phyloP scores from a whole-genome alignment of 805 yeast species.

The Candida qinlingensis region DNA sequence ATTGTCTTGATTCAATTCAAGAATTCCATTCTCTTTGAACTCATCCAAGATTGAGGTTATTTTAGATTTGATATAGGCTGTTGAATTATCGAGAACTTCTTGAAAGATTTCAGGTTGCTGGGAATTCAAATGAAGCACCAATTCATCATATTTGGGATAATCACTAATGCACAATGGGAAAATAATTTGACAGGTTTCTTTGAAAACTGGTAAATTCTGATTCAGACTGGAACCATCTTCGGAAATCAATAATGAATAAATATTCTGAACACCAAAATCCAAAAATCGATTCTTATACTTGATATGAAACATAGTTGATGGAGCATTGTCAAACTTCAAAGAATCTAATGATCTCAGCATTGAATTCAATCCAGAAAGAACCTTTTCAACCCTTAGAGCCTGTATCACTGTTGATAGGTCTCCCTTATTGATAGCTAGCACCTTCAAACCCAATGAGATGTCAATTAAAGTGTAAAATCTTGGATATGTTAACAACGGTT shows the following conservation, averaged over 20 bases:
- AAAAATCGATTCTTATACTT: constrained; percentile 16
- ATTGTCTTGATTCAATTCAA: constrained; percentile 5
- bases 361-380: constrained; percentile 15
- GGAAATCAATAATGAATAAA: constrained; percentile 18
- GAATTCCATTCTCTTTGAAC: constrained; percentile 18
- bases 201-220: neutral
- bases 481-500: constrained; percentile 24
- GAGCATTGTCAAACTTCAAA: constrained; percentile 21
- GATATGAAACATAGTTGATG: constrained; percentile 23
- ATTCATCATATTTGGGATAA: constrained; percentile 23
- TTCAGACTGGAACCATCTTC: constrained; percentile 9
- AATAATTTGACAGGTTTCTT: constrained; percentile 9
- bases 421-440: constrained; percentile 27
- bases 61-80: constrained; percentile 18
- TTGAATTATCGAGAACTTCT: constrained; percentile 3
- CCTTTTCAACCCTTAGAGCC: constrained; percentile 7
- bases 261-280: constrained; percentile 15
- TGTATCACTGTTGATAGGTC: constrained; percentile 15
- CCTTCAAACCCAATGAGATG: constrained; percentile 24
- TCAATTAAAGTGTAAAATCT: constrained; percentile 27
- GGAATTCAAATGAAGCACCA: constrained; percentile 14
- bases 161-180: constrained; percentile 25
- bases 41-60: constrained; percentile 21
- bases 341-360: constrained; percentile 17
- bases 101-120: constrained; percentile 9